Percentiles rank a stretch among this genome's conserved stretches.
Conservation (phyloP, 2,329 filamentous ascomycete species). For the Pseudopithomyces chartarum region DNA sequence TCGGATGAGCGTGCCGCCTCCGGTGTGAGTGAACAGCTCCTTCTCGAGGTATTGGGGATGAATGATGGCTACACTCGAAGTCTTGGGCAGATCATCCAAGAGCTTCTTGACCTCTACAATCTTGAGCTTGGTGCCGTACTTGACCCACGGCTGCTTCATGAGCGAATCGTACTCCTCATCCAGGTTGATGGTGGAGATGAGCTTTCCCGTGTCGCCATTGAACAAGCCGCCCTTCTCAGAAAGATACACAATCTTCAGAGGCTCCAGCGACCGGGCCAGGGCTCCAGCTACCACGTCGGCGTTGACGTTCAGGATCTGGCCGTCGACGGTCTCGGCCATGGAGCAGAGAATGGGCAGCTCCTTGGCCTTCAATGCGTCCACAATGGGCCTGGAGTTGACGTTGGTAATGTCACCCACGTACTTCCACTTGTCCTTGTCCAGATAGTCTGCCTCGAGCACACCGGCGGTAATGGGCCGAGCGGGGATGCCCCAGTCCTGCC, state of each 20-base stretch:
- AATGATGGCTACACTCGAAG: slow-evolving; percentile 95
- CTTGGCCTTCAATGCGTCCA: slow-evolving; percentile 83
- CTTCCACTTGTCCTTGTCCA: slow-evolving; percentile 96
- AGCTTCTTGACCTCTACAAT: slow-evolving; percentile 98
- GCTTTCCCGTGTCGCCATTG: slow-evolving; percentile 89
- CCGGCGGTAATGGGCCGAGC: slow-evolving; percentile 88
- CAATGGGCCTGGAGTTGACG: slow-evolving; percentile 88
- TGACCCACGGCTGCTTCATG: slow-evolving; percentile 93
- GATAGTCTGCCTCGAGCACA: slow-evolving; percentile 90
- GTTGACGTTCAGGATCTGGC: slow-evolving; percentile 95
- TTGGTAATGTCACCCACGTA: slow-evolving; percentile 93
- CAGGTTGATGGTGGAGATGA: slow-evolving; percentile 96
- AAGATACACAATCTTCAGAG: slow-evolving; percentile 97
- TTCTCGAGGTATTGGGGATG: slow-evolving; percentile 95
- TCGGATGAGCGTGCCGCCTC: slow-evolving; percentile 89
- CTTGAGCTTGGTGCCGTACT: slow-evolving; percentile 93
- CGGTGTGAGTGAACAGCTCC: slow-evolving; percentile 94
- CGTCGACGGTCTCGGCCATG: slow-evolving; percentile 91
- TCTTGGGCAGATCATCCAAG: slow-evolving; percentile 83
- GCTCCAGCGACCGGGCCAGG: slow-evolving; percentile 84
- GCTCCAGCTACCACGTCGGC: slow-evolving; percentile 96
- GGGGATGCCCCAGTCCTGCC: slow-evolving; percentile 80
- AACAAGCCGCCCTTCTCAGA: slow-evolving; percentile 97
- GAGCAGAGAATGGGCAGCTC: slow-evolving; percentile 93
- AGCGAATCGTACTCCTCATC: slow-evolving; percentile 94